These are phyloP conservation scores for Logfia minima DNA, from an alignment of 129 eudicot genomes.

Conservation along the genomic window DNA sequence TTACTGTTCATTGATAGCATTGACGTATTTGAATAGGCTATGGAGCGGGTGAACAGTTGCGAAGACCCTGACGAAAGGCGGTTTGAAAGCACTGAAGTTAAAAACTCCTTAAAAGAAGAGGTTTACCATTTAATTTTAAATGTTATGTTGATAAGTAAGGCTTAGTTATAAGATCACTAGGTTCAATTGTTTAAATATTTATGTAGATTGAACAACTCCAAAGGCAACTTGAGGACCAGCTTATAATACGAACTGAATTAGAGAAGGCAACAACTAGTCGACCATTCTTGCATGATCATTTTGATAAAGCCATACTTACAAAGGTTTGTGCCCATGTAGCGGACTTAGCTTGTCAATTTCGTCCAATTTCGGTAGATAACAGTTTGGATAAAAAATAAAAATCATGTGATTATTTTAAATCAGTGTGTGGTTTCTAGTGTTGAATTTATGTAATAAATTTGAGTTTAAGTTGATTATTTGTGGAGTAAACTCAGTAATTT, in stretches of 20 bases:
- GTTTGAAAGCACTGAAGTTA: slow-evolving; percentile 33
- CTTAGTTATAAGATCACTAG: not conserved
- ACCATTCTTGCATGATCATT: slow-evolving; percentile 38
- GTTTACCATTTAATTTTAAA: slow-evolving; percentile 22
- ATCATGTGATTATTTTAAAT: not conserved
- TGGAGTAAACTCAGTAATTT: not conserved
- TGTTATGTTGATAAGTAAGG: not conserved
- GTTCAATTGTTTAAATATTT: not conserved
- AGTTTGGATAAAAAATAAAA: too few relatives aligned
- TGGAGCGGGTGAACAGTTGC: slow-evolving; percentile 38
- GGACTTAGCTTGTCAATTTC: not conserved
- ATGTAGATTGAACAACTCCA: slow-evolving; percentile 60
- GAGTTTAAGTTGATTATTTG: not conserved
- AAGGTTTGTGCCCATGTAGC: slow-evolving; percentile 33
- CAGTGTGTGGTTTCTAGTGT: not conserved
- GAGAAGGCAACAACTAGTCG: slow-evolving; percentile 52
- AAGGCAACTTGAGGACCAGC: slow-evolving; percentile 59
- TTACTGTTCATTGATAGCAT: not conserved
- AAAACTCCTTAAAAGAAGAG: slow-evolving; percentile 52
- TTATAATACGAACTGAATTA: slow-evolving; percentile 41
- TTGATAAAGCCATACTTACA: slow-evolving; percentile 35
- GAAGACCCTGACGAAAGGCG: slow-evolving; percentile 40
- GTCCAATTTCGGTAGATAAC: not conserved
- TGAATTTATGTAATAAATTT: not conserved
- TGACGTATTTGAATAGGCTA: slow-evolving; percentile 31